A percentile compares a stretch with the other conserved stretches of the same genome.
These are phyloP conservation scores for Globisporangium lucens DNA, from an alignment of 352 stramenopile species.

Conservation along the genomic window DNA sequence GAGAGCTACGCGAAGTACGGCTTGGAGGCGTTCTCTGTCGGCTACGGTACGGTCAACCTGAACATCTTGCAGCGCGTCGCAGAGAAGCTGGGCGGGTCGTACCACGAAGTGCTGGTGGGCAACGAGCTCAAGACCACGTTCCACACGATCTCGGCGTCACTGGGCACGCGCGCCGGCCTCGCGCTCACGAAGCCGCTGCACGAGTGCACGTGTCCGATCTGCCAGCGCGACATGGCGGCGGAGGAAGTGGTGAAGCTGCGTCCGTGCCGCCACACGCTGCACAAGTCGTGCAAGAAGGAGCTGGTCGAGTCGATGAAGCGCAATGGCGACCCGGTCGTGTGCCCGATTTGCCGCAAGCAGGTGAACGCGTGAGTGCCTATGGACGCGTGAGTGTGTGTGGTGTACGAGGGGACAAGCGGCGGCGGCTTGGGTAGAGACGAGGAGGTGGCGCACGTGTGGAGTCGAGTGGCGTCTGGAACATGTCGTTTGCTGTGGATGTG, in stretches of 20 bases:
- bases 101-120: constrained; percentile 55
- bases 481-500: background rate
- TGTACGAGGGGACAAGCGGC: background rate
- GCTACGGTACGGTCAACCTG: constrained; percentile 71
- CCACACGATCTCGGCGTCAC: constrained; percentile 66
- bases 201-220: constrained; percentile 55
- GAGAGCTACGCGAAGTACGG: constrained; percentile 56
- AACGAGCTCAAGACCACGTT: constrained; percentile 78
- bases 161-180: constrained; percentile 55
- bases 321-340: background rate
- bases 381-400: background rate
- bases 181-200: constrained; percentile 55
- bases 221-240: constrained; percentile 47
- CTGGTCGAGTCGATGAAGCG: constrained; percentile 27
- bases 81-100: constrained; percentile 50
- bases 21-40: constrained; percentile 60
- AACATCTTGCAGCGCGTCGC: constrained; percentile 52
- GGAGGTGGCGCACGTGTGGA: background rate
- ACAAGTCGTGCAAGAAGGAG: constrained; percentile 28
- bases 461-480: background rate
- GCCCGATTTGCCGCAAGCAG: constrained; percentile 16
- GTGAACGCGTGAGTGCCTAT: background rate
- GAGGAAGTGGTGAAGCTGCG: constrained; percentile 42
- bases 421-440: background rate
- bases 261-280: constrained; percentile 49